These are phyloP conservation scores for Fusarium virguliforme DNA, from an alignment of 2,329 filamentous ascomycete genomes.

Conservation along the genomic window DNA sequence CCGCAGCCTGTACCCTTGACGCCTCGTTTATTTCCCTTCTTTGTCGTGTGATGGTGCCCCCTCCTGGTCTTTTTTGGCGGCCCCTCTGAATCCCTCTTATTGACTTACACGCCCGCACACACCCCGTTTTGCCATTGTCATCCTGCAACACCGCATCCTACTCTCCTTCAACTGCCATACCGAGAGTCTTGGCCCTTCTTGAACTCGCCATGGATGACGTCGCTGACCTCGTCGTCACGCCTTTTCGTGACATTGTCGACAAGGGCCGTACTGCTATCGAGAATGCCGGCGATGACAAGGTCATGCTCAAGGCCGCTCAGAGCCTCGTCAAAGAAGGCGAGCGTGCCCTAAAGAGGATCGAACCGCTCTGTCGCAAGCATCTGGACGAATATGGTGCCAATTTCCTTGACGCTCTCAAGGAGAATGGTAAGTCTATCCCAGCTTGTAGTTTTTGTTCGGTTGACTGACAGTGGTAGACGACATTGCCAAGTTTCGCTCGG, in stretches of 20 bases:
- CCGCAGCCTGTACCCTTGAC: background rate
- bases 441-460: background rate
- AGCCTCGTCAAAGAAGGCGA: constrained; percentile 66
- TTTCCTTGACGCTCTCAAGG: constrained; percentile 68
- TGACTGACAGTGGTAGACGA: constrained; percentile 59
- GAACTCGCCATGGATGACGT: constrained; percentile 59
- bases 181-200: constrained; percentile 8
- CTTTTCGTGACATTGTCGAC: constrained; percentile 69
- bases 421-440: constrained; percentile 63
- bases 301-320: constrained; percentile 67
- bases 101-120: constrained; percentile 50
- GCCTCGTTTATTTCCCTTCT: constrained; percentile 25
- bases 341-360: constrained; percentile 65
- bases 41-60: constrained; percentile 44
- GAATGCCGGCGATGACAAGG: constrained; percentile 63
- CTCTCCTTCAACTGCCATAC: background rate
- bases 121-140: constrained; percentile 19
- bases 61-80: constrained; percentile 22
- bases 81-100: constrained; percentile 42
- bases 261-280: constrained; percentile 65
- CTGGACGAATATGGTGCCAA: constrained; percentile 65
- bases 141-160: constrained; percentile 16
- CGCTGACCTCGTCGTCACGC: constrained; percentile 63
- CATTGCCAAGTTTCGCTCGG: constrained; percentile 64
- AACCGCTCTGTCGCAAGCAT: constrained; percentile 66